Evolutionary conservation across 257 asterid genomes (phyloP), one percentile per base, ranked within the genome.

Genomic region (Gentiana macrophylla): DNA sequence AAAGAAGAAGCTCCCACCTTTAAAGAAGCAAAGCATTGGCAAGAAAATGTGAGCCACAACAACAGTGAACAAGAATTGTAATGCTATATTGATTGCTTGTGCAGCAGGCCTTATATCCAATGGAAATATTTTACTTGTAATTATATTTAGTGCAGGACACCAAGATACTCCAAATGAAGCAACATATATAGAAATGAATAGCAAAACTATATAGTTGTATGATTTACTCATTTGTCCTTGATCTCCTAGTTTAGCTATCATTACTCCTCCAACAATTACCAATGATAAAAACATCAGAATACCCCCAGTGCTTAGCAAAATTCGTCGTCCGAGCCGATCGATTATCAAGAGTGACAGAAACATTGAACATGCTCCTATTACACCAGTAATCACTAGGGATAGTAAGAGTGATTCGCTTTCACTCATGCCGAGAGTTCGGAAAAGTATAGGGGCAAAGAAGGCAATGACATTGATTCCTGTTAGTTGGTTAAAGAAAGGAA

Each of bases 61-160:
- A 52, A 69, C 70, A 4, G 53, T 74, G 4, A 56, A 24, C 1
- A 74, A 33, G 43, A 74, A 62, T 3, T 64, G 52, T 0, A 65
- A 62, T 9, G 62, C 79, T 37, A 69, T 75, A 1, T 53, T 58
- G 41, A 74, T 69, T 51, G 73, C 70, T 50, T 74, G 79, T 12
- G 67, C 79, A 3, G 76, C 76, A 0, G 79, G 61, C 52, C 79
- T 35, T 12, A 74, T 62, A 44, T 74, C 76, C 53, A 74, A 24
- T 0, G 76, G 79, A 34, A 69, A 74, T 10, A 65, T 74, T 54
- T 74, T 75, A 45, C 72, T 65, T 11, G 75, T 56, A 7, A 69
- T 59, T 15, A 69, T 38, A 75, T 75, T 69, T 5, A 72, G 76
- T 49, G 70, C 38, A 1, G 79, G 79, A 33, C 79, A 76, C 79